Base-by-base conservation (phyloP, 140 eudicot genomes). In the Oenanthe javanica region DNA sequence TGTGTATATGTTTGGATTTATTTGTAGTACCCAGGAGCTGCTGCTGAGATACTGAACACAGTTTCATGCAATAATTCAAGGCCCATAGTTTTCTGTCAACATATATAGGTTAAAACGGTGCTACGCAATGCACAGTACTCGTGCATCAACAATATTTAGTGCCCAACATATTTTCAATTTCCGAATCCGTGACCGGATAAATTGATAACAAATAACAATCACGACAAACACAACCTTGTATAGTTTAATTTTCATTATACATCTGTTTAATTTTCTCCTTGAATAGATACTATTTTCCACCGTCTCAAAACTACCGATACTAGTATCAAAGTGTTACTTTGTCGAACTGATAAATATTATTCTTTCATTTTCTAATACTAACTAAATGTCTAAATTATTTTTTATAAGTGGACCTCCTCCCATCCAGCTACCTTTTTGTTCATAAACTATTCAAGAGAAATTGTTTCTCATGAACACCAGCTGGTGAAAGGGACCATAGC, bases 401-500 rank as follows among this genome's bases (percentile, higher is more conserved):
- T 6, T 9, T 23, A 10, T 23, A 23, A 63, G 14, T 5, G 38
- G 70, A 63, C 70, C n/a, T n/a, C n/a, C n/a, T n/a, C n/a, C n/a
- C n/a, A n/a, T n/a, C n/a, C 70, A 63, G 70, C 70, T 63, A 38
- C 40, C 70, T 23, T 15, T 63, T 67, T 67, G 74, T 67, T 67
- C 21, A 67, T 36, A 67, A 31, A 46, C 74, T 31, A 67, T 27
- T 67, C 13, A 67, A 67, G 46, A 12, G 14, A 31, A 12, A 31
- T 12, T 67, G 74, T 67, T 67, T 67, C 8, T 31, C 74, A 67
- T 36, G 74, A 67, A 46, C 74, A 67, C 74, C 46, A 67, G 74
- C 74, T 67, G 74, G 74, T 67, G 74, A 67, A 67, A 67, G 74
- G 46, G 74, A 67, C 74, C 46, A 36, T 36, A 23, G 12, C 0